These are phyloP conservation scores for Ceratobasidium papillatum DNA, from an alignment of 1,284 basidiomycete genomes.

Conservation along the genomic window DNA sequence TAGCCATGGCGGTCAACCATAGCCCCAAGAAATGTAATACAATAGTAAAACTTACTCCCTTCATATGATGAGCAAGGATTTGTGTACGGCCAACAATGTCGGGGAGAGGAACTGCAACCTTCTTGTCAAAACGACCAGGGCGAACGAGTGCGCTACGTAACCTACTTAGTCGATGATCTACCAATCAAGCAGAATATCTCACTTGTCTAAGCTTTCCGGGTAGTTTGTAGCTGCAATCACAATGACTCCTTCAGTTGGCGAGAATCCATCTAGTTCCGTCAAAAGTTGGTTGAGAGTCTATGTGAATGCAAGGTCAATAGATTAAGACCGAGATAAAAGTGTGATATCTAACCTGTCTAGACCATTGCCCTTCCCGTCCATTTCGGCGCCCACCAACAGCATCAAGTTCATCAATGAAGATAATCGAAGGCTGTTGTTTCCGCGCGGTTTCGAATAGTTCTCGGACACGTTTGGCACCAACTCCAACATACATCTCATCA, in stretches of 20 bases:
- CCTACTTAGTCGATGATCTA: neutral
- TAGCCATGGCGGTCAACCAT: neutral
- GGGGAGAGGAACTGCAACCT: constrained; percentile 87
- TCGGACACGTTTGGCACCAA: constrained; percentile 94
- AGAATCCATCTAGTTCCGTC: constrained; percentile 95
- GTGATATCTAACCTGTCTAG: constrained; percentile 67
- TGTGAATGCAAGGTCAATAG: neutral
- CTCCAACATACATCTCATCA: constrained; percentile 97
- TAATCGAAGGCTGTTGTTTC: constrained; percentile 93
- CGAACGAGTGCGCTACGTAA: constrained; percentile 81
- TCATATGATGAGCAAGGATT: constrained; percentile 90
- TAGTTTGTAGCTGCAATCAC: constrained; percentile 97
- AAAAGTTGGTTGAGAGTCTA: constrained; percentile 91
- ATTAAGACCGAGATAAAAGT: neutral
- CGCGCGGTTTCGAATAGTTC: constrained; percentile 95
- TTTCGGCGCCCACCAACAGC: constrained; percentile 93
- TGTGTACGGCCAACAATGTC: constrained; percentile 85
- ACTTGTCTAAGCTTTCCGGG: constrained; percentile 89
- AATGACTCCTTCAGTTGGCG: constrained; percentile 85
- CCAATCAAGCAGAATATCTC: constrained; percentile 51
- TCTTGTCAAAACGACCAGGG: constrained; percentile 93
- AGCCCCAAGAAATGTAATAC: neutral
- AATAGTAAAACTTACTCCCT: constrained; percentile 61
- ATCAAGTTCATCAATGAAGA: constrained; percentile 94
- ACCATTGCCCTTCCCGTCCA: constrained; percentile 83